Conservation (phyloP, 495 filamentous ascomycete genomes). For the Hypoxylon crocopeplum region DNA sequence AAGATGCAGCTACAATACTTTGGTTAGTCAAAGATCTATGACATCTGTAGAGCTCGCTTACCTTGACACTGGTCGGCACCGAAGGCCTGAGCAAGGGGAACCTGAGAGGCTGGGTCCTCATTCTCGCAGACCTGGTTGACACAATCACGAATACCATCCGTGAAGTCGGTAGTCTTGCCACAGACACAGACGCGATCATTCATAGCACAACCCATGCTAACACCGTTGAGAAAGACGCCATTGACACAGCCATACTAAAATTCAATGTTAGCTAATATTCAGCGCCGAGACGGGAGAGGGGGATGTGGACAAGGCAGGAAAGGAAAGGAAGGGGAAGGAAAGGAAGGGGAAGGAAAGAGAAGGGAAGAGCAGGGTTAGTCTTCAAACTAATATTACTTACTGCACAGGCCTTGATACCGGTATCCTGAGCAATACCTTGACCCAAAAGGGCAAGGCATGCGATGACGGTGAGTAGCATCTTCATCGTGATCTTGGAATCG, state of each 20-base stretch:
- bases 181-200: conserved; percentile 40
- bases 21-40: neutral
- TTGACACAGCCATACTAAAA: conserved; percentile 41
- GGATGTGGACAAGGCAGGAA: neutral
- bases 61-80: conserved; percentile 42
- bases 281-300: too few relatives aligned
- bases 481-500: conserved; percentile 9
- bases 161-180: conserved; percentile 20
- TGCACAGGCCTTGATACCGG: conserved; percentile 18
- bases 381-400: conserved; percentile 21
- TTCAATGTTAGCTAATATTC: conserved; percentile 22
- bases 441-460: conserved; percentile 20
- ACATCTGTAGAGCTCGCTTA: conserved; percentile 36
- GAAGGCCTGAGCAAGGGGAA: conserved; percentile 31
- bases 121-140: conserved; percentile 26
- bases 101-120: conserved; percentile 21
- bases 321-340: neutral
- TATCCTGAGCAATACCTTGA: conserved; percentile 23
- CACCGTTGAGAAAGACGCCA: conserved; percentile 36
- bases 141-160: conserved; percentile 40
- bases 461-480: conserved; percentile 12
- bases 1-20: conserved; percentile 24
- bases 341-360: neutral
- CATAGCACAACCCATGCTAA: conserved; percentile 21
- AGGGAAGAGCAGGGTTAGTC: too few relatives aligned